Evolutionary conservation across 2,329 filamentous ascomycete species (phyloP), one percentile per base, ranked within the genome.

Genomic region (Clarireedia monteithiana): DNA sequence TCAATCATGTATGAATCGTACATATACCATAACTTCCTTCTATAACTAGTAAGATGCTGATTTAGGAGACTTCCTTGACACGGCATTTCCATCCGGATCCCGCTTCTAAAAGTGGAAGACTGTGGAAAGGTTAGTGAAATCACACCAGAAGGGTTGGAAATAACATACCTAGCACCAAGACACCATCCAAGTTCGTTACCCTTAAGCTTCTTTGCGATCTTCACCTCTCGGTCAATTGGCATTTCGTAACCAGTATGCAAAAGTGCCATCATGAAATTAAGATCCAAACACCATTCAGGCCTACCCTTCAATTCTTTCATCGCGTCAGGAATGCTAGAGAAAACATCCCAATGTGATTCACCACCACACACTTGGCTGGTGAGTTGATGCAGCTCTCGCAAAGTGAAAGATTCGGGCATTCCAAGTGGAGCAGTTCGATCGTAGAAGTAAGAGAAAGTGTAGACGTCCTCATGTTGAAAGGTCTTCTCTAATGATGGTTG

Each of bases 171-270:
- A 62, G 94, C 94, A 72, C 94, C 94, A 68, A 99, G 78, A 75
- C 92, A 97, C 94, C 94, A 99, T 40, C 94, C 94, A 66, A 99
- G 75, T 76, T 99, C 95, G 71, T 96, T 96, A 56, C 85, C 85
- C 76, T 95, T 92, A 69, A 99, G 95, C 80, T 96, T 96, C 87
- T 99, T 99, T 58, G 92, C 94, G 69, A 96, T 95, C 79, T 89
- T 92, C 63, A 99, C 91, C 73, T 99, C 94, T 40, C 95, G 82
- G 64, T 96, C 89, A 66, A 97, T 85, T 4, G 92, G 92, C 90
- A 99, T 96, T 64, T 97, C 94, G 68, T 99, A 99, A 3, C 94
- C 94, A 5, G 90, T 95, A 73, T 97, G 91, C 54, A 97, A 76
- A 56, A 99, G 77, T 26, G 89, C 89, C 66, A 95, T 75, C 90